phyloP scores from a whole-genome alignment of 1,284 basidiomycete genomes.

The Cystobasidium slooffiae region DNA sequence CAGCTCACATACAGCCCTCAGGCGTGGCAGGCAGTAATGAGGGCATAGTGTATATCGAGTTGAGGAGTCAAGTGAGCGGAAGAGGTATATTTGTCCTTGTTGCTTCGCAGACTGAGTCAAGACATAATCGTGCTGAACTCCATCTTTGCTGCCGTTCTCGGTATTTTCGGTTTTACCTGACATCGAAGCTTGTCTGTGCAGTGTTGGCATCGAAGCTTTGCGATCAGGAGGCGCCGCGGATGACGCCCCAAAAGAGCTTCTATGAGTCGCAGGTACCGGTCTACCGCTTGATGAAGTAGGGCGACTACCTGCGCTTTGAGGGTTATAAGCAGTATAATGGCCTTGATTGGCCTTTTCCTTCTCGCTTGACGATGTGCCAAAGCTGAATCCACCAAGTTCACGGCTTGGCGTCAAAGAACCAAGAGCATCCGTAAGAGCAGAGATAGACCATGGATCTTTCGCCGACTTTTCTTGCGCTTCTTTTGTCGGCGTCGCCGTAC shows the following conservation, averaged over 20 bases:
- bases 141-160: conserved; percentile 44
- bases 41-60: conserved; percentile 54
- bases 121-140: conserved; percentile 63
- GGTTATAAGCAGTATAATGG: conserved; percentile 32
- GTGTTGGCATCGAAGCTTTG: conserved; percentile 28
- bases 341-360: conserved; percentile 35
- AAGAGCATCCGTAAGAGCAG: conserved; percentile 39
- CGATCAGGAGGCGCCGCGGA: conserved; percentile 30
- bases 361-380: conserved; percentile 15
- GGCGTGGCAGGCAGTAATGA: conserved; percentile 72
- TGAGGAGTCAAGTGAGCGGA: conserved; percentile 50
- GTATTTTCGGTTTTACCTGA: conserved; percentile 22
- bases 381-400: conserved; percentile 39
- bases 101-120: conserved; percentile 67
- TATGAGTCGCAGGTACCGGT: background rate
- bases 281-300: conserved; percentile 8
- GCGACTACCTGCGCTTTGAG: background rate
- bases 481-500: conserved; percentile 31
- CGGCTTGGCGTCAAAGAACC: conserved; percentile 27
- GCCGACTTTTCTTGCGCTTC: conserved; percentile 22
- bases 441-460: conserved; percentile 30
- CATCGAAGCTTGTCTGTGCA: conserved; percentile 18
- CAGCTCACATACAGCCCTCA: conserved; percentile 84
- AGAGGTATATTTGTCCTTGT: conserved; percentile 56
- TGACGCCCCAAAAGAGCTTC: background rate